Percentiles rank a stretch among this genome's conserved stretches.
Evolutionary conservation across 805 yeast genomes (phyloP).

Genomic region (Debaryomyces castellii): DNA sequence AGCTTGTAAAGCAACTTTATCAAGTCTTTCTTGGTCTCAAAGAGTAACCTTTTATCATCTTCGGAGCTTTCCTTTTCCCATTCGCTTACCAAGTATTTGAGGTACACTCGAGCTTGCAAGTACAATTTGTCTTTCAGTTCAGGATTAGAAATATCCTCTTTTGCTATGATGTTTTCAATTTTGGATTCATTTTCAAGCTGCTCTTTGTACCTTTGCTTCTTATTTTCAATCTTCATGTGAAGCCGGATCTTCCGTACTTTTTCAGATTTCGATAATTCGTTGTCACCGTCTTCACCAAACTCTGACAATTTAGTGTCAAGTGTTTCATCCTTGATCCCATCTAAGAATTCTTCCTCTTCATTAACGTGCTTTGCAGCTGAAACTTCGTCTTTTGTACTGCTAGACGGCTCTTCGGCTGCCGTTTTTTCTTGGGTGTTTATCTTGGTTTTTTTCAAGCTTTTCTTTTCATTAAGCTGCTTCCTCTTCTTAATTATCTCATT

Average conservation of each 20-base stretch:
- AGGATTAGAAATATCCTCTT: conserved; percentile 31
- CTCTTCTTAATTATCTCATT: conserved; percentile 50
- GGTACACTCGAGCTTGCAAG: conserved; percentile 46
- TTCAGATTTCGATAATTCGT: conserved; percentile 13
- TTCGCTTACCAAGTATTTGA: conserved; percentile 42
- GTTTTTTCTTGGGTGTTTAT: conserved; percentile 4
- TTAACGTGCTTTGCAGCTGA: not conserved
- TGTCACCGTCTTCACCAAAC: conserved; percentile 14
- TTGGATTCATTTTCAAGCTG: conserved; percentile 27
- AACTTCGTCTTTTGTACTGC: not conserved
- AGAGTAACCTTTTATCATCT: conserved; percentile 15
- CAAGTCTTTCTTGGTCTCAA: conserved; percentile 45
- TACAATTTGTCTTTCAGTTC: conserved; percentile 26
- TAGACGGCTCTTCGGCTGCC: not conserved
- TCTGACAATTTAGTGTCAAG: conserved; percentile 18
- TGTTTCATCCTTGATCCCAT: conserved; percentile 23
- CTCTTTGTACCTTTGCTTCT: conserved; percentile 19
- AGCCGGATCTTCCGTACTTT: conserved; percentile 17
- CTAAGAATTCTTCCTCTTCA: conserved; percentile 2
- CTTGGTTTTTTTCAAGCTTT: conserved; percentile 8
- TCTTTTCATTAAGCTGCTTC: conserved; percentile 14
- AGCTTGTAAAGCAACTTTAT: conserved; percentile 48
- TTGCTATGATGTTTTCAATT: conserved; percentile 12
- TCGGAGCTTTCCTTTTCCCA: conserved; percentile 34
- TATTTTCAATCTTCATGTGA: conserved; percentile 14